phyloP scores from a whole-genome alignment of 495 filamentous ascomycete genomes.

The Annulohypoxylon moriforme region DNA sequence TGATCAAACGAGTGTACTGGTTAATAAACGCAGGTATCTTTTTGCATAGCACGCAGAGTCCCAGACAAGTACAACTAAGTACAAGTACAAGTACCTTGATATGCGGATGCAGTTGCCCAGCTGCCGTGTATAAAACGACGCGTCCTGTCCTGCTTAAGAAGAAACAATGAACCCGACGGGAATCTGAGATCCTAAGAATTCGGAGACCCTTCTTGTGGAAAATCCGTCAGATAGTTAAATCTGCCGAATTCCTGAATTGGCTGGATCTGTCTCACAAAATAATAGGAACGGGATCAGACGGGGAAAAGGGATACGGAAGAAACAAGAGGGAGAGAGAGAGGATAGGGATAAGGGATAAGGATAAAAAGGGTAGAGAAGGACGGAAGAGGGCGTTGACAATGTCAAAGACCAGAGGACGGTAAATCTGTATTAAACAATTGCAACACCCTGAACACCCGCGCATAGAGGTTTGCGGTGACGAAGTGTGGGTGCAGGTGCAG shows the following conservation, averaged over 20 bases:
- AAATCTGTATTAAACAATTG: slow-evolving; percentile 43
- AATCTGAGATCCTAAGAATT: slow-evolving; percentile 38
- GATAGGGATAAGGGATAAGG: slow-evolving; percentile 11
- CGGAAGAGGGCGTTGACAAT: slow-evolving; percentile 30
- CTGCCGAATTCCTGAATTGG: slow-evolving; percentile 38
- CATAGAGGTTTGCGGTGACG: slow-evolving; percentile 9
- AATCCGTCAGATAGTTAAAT: slow-evolving; percentile 2
- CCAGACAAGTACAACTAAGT: too few species aligned
- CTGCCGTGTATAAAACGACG: slow-evolving; percentile 16
- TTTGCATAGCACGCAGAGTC: background rate
- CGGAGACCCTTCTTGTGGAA: slow-evolving; percentile 29
- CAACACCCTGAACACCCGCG: too few species aligned
- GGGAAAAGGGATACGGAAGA: slow-evolving; percentile 34
- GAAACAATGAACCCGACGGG: slow-evolving; percentile 38
- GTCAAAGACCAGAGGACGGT: slow-evolving; percentile 35
- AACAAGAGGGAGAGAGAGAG: slow-evolving; percentile 32
- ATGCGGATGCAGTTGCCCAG: slow-evolving; percentile 32
- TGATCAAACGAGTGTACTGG: slow-evolving; percentile 41
- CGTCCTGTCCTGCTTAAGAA: slow-evolving; percentile 40
- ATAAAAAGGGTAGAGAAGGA: background rate
- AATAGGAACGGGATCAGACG: slow-evolving; percentile 34
- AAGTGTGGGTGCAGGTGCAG: slow-evolving; percentile 6
- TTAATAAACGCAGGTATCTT: slow-evolving; percentile 36
- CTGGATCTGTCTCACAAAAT: slow-evolving; percentile 43
- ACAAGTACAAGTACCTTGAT: slow-evolving; percentile 8